Conservation (phyloP, 768 basidiomycete genomes). For the Boletales sp. region DNA sequence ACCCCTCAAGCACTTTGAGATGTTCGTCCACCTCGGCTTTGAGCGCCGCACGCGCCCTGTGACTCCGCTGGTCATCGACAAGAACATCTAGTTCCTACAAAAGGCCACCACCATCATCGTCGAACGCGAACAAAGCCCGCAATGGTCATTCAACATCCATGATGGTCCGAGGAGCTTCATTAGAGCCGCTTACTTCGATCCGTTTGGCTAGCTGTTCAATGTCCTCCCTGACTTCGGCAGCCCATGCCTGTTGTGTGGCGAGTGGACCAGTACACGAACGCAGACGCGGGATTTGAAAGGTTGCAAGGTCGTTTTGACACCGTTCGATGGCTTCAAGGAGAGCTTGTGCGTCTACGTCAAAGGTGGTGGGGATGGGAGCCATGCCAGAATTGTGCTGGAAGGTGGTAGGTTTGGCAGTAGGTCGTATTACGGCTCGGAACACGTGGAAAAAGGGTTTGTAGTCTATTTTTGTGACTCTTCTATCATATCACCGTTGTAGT, state of each 20-base stretch:
- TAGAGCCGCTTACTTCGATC: constrained; percentile 55
- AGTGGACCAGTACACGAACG: constrained; percentile 66
- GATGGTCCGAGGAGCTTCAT: neutral
- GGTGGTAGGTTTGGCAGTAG: neutral
- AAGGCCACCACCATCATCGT: neutral
- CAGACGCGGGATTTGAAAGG: constrained; percentile 75
- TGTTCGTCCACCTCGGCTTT: constrained; percentile 49
- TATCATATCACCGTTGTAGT: too few species aligned
- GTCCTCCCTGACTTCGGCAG: constrained; percentile 75
- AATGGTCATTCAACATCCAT: neutral
- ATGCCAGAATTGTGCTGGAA: constrained; percentile 31
- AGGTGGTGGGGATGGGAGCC: constrained; percentile 57
- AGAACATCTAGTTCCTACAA: constrained; percentile 61
- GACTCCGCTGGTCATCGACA: constrained; percentile 68
- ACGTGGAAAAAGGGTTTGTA: too few species aligned
- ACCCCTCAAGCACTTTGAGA: constrained; percentile 49
- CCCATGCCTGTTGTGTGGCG: constrained; percentile 64
- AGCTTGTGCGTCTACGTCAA: constrained; percentile 48
- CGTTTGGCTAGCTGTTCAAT: constrained; percentile 56
- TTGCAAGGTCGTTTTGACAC: constrained; percentile 56
- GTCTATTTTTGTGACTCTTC: too few species aligned
- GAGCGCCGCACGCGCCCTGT: constrained; percentile 47
- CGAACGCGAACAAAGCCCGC: neutral
- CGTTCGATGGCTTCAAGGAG: constrained; percentile 53
- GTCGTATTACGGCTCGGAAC: too few species aligned